A percentile compares a stretch with the other conserved stretches of the same genome.
phyloP scores from a whole-genome alignment of 148 eudicot species.

The Arbutus unedo region DNA sequence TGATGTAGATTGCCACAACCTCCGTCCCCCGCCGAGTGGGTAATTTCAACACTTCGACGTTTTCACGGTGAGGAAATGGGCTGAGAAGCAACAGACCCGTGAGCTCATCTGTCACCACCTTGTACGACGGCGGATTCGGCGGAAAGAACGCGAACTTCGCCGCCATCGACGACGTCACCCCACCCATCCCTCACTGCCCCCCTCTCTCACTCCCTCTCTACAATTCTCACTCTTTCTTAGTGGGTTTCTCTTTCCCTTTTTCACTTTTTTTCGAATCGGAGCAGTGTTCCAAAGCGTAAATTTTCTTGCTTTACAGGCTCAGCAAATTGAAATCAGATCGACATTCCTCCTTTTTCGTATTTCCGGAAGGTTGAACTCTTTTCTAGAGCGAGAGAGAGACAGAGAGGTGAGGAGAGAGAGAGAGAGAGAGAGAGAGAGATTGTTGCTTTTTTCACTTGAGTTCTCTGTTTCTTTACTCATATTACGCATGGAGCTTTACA shows the following conservation, averaged over 20 bases:
- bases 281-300: neutral
- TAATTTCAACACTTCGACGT: slow-evolving; percentile 60
- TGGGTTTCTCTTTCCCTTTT: neutral
- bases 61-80: slow-evolving; percentile 67
- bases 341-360: neutral
- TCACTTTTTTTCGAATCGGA: neutral
- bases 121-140: slow-evolving; percentile 75
- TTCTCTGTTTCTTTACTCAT: neutral
- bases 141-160: slow-evolving; percentile 84
- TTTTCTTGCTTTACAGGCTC: neutral
- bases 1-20: slow-evolving; percentile 54
- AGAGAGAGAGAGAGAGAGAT: neutral
- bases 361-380: slow-evolving; percentile 16
- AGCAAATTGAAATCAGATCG: slow-evolving; percentile 9
- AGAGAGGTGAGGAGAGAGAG: neutral
- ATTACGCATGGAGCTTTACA: slow-evolving; percentile 14
- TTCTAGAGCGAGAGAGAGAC: neutral
- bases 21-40: slow-evolving; percentile 56
- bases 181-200: slow-evolving; percentile 48
- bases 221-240: neutral
- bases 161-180: slow-evolving; percentile 82
- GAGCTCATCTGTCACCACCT: slow-evolving; percentile 45
- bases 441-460: neutral
- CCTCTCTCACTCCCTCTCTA: neutral
- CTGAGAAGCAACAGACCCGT: slow-evolving; percentile 53